Conservation (phyloP, 371 early-diverging fungal species). For the Umbelopsis sp. region DNA sequence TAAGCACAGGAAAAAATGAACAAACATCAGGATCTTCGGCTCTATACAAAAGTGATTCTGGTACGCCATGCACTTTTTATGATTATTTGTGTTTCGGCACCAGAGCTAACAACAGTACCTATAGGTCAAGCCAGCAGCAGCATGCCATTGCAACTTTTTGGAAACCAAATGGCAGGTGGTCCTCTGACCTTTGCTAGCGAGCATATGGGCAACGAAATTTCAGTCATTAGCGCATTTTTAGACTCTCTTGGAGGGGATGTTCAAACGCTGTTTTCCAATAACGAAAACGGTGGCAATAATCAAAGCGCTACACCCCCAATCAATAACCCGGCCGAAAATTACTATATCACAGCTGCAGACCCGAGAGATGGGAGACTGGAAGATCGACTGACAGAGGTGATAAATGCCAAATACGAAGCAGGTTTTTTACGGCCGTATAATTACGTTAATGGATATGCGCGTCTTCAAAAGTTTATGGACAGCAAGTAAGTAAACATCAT, state of each 20-base stretch:
- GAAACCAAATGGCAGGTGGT: slow-evolving; percentile 51
- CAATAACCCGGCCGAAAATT: slow-evolving; percentile 79
- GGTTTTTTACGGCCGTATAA: slow-evolving; percentile 93
- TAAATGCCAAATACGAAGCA: slow-evolving; percentile 91
- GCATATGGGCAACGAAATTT: slow-evolving; percentile 81
- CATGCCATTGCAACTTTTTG: slow-evolving; percentile 49
- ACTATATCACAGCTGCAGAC: slow-evolving; percentile 88
- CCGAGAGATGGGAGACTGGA: slow-evolving; percentile 81
- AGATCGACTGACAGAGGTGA: slow-evolving; percentile 84
- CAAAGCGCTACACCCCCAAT: slow-evolving; percentile 28
- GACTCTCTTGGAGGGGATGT: slow-evolving; percentile 62
- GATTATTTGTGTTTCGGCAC: neutral
- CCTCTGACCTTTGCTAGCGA: slow-evolving; percentile 79
- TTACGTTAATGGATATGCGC: slow-evolving; percentile 88
- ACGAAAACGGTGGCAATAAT: slow-evolving; percentile 32
- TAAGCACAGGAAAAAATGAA: slow-evolving; percentile 27
- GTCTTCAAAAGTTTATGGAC: slow-evolving; percentile 90
- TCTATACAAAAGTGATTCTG: neutral
- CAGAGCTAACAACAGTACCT: neutral
- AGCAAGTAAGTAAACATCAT: slow-evolving; percentile 56
- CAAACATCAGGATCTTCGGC: neutral
- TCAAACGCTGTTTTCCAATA: slow-evolving; percentile 25
- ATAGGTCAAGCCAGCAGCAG: slow-evolving; percentile 32
- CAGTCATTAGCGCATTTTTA: slow-evolving; percentile 76
- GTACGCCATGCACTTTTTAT: neutral